Evolutionary conservation across 1,284 basidiomycete species (phyloP), one percentile per base, ranked within the genome.

Genomic region (Somion occarium): DNA sequence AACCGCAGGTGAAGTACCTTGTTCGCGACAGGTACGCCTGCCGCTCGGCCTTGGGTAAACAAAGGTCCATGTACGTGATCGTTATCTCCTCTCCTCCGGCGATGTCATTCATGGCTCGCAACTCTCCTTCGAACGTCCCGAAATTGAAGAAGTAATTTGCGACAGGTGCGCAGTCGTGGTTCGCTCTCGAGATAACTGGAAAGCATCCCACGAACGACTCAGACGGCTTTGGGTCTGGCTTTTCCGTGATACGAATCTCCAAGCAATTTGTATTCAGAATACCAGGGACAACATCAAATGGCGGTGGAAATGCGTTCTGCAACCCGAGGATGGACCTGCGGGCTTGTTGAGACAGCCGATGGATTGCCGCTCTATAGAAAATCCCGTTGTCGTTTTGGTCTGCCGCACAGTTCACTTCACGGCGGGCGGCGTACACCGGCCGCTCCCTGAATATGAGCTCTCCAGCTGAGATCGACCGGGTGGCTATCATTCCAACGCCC

Each of bases 81-180:
- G 56, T 57, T 24, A 57, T 51, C 48, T 57, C 53, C 44, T 53
- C 53, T 11, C 53, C 56, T 11, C 25, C 18, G 13, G 23, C 19
- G 25, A 55, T 54, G 30, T 39, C 34, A 9, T 48, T 38, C 1
- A 47, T 27, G 3, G 53, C 53, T 9, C 47, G 30, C 9, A 55
- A 25, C 38, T 54, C 38, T 5, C 51, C 47, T 3, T 34, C 4
- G 56, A 57, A 54, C 9, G 48, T 19, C 13, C 13, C 18, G 13
- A 39, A 18, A 19, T 51, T 19, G 42, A 52, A 54, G 37, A 13
- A 37, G 38, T 52, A 49, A 24, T 52, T 20, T 12, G 53, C 51
- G 24, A 23, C 42, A 2, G 56, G 56, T 13, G 45, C 9, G 46
- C 56, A 57, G 18, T 34, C 37, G 30, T 46, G 53, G 51, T 49